phyloP scores from a whole-genome alignment of 305 asterid species.

The Petunia hybrid region DNA sequence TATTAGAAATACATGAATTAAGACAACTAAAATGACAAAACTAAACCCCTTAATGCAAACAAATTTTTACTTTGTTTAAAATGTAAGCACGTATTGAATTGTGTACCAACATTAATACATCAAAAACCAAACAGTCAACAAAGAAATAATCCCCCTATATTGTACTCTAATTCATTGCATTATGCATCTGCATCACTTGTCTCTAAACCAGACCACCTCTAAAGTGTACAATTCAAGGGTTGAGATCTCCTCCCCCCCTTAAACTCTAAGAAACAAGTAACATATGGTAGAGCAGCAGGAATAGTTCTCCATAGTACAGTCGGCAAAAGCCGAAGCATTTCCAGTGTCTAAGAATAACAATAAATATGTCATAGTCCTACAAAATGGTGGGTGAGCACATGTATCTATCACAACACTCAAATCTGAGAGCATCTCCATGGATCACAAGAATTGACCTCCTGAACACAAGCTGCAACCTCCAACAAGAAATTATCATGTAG shows the following conservation, averaged over 20 bases:
- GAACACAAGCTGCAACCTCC: background rate
- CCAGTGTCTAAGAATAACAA: background rate
- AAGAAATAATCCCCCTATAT: too few relatives aligned
- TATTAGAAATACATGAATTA: too few relatives aligned
- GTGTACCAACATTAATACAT: too few relatives aligned
- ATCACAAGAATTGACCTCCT: background rate
- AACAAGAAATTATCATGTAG: background rate
- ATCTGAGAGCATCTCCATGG: background rate
- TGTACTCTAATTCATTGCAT: too few relatives aligned
- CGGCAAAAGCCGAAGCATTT: background rate
- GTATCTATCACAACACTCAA: background rate
- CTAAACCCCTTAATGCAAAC: too few relatives aligned
- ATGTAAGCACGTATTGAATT: too few relatives aligned
- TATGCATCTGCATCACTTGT: too few relatives aligned
- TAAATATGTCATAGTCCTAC: background rate
- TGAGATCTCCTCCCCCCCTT: background rate
- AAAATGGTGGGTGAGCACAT: background rate
- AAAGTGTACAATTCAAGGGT: background rate
- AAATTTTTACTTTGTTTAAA: too few relatives aligned
- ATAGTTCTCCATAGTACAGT: background rate
- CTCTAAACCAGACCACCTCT: too few relatives aligned
- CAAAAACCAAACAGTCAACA: too few relatives aligned
- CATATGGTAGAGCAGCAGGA: constrained; percentile 11
- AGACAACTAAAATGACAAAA: too few relatives aligned
- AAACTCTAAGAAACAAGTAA: background rate